phyloP scores from a whole-genome alignment of 179 eudicot genomes.

The Silene vulgaris region DNA sequence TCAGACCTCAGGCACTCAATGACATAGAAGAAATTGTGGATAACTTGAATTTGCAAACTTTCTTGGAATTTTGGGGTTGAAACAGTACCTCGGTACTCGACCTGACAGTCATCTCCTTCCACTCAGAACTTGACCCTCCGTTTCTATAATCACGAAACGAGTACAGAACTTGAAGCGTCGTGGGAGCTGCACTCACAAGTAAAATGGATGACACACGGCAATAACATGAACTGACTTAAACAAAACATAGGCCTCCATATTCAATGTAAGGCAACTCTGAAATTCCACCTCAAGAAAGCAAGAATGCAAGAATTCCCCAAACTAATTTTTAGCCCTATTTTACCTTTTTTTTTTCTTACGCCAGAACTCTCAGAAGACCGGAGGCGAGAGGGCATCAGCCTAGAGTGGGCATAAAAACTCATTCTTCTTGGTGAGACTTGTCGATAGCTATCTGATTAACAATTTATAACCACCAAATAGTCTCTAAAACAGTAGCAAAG shows the following conservation, averaged over 20 bases:
- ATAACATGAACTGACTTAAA: neutral
- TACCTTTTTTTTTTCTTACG: too few species aligned
- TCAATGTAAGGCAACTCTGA: too few species aligned
- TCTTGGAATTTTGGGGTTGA: slow-evolving; percentile 48
- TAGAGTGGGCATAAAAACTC: too few species aligned
- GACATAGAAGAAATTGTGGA: slow-evolving; percentile 61
- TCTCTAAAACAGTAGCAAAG: too few species aligned
- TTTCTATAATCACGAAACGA: slow-evolving; percentile 66
- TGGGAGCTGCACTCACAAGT: slow-evolving; percentile 50
- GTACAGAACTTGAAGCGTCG: slow-evolving; percentile 68
- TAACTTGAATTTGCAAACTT: slow-evolving; percentile 59
- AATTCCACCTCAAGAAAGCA: too few species aligned
- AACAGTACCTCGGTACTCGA: slow-evolving; percentile 71
- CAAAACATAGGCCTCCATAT: neutral
- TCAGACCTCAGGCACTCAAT: slow-evolving; percentile 78
- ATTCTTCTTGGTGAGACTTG: too few species aligned
- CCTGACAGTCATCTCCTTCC: slow-evolving; percentile 63
- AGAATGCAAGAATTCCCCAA: too few species aligned
- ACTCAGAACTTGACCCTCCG: slow-evolving; percentile 61
- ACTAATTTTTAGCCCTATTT: too few species aligned
- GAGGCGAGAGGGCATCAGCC: too few species aligned
- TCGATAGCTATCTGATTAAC: too few species aligned
- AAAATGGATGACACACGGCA: neutral
- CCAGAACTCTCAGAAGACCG: too few species aligned
- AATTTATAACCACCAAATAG: too few species aligned